Percentiles rank a stretch among this genome's conserved stretches.
phyloP scores from a whole-genome alignment of 441 rosid genomes.

The Euphorbia corollata region DNA sequence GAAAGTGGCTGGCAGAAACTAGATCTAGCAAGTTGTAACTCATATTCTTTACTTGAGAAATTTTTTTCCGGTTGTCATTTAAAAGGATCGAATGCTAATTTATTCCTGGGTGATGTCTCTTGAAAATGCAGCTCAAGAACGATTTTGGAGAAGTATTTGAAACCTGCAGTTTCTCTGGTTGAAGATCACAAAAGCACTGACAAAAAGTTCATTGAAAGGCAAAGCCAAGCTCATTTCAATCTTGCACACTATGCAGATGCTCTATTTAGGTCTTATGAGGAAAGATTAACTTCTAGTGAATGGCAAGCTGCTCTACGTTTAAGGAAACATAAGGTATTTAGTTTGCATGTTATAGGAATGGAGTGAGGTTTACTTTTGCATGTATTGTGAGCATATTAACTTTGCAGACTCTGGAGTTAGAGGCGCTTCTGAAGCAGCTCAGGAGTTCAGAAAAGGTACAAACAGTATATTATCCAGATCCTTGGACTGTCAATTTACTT shows the following conservation, averaged over 20 bases:
- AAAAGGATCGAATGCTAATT: slow-evolving; percentile 16
- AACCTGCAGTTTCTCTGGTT: slow-evolving; percentile 84
- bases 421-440: slow-evolving; percentile 57
- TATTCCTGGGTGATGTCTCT: slow-evolving; percentile 11
- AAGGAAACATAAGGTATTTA: slow-evolving; percentile 79
- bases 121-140: slow-evolving; percentile 74
- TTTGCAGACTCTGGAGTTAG: slow-evolving; percentile 65
- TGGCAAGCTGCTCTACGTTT: slow-evolving; percentile 97
- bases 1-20: slow-evolving; percentile 98
- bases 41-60: slow-evolving; percentile 16
- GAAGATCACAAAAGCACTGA: slow-evolving; percentile 42
- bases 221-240: slow-evolving; percentile 78
- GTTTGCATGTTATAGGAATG: not conserved
- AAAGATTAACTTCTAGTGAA: slow-evolving; percentile 83
- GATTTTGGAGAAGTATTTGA: slow-evolving; percentile 86
- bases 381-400: slow-evolving; percentile 16
- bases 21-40: slow-evolving; percentile 84
- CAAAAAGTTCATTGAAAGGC: slow-evolving; percentile 68
- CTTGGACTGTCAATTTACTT: not conserved
- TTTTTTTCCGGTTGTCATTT: slow-evolving; percentile 8
- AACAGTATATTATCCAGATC: slow-evolving; percentile 3
- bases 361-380: not conserved
- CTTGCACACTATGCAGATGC: slow-evolving; percentile 98
- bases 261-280: slow-evolving; percentile 79
- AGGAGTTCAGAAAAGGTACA: slow-evolving; percentile 67